A percentile compares a stretch with the other conserved stretches of the same genome.
phyloP scores from a whole-genome alignment of 352 stramenopile species.

The Phytophthora constricta region DNA sequence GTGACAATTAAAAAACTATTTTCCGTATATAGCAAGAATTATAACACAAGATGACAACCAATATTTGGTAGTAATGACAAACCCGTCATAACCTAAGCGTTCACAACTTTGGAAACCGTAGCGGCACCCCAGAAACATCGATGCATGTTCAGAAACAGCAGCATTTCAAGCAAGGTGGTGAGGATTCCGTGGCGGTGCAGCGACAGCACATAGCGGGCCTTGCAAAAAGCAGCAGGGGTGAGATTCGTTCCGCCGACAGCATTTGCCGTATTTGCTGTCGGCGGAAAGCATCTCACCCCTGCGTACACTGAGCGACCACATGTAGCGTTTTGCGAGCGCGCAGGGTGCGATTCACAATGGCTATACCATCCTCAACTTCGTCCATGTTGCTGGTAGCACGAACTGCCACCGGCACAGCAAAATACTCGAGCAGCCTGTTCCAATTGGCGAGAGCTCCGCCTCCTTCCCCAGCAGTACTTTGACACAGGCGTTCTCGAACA shows the following conservation, averaged over 20 bases:
- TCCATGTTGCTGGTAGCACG: neutral
- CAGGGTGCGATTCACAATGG: neutral
- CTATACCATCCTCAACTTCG: neutral
- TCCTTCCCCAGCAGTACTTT: neutral
- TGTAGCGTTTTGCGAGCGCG: neutral
- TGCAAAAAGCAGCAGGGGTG: neutral
- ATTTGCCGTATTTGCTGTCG: neutral
- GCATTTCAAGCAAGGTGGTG: neutral
- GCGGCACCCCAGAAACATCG: neutral
- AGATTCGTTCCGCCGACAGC: neutral
- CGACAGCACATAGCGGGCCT: neutral
- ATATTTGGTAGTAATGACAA: neutral
- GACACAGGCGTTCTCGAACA: neutral
- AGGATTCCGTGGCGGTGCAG: neutral
- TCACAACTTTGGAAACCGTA: neutral
- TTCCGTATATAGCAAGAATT: neutral
- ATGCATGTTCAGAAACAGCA: neutral
- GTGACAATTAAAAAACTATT: neutral
- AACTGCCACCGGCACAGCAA: neutral
- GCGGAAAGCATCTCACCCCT: neutral
- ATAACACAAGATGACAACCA: slow-evolving; percentile 1
- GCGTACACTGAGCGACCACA: neutral
- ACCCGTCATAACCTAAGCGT: neutral
- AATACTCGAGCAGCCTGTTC: neutral
- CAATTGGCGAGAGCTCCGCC: neutral